Evolutionary conservation across 192 early-diverging fungal species (phyloP).

Genomic region (Oehlia diaphana): DNA sequence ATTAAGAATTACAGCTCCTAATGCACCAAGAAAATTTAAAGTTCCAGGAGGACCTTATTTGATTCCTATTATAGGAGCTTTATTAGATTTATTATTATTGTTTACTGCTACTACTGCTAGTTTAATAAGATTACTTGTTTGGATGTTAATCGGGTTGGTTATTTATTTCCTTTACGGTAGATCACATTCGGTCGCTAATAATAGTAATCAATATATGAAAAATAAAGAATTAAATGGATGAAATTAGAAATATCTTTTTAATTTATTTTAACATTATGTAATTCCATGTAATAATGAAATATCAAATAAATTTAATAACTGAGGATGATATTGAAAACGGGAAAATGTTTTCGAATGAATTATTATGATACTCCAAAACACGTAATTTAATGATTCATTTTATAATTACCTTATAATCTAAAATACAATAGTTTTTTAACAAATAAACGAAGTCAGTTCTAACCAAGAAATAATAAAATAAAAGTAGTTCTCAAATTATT

Average conservation of each 20-base stretch:
- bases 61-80: conserved; percentile 65
- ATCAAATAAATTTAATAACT: too few relatives aligned
- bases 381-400: too few relatives aligned
- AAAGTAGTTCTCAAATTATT: too few relatives aligned
- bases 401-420: too few relatives aligned
- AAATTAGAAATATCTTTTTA: background rate
- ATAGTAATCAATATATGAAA: background rate
- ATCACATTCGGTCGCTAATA: background rate
- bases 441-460: too few relatives aligned
- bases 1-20: conserved; percentile 74
- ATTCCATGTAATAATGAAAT: too few relatives aligned
- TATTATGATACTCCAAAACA: too few relatives aligned
- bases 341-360: too few relatives aligned
- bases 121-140: conserved; percentile 73
- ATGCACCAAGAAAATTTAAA: conserved; percentile 67
- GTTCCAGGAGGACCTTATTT: conserved; percentile 72
- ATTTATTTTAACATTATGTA: too few relatives aligned
- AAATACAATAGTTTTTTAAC: too few relatives aligned
- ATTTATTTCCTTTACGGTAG: conserved; percentile 69
- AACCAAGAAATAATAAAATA: too few relatives aligned
- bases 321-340: too few relatives aligned
- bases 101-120: conserved; percentile 63
- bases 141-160: conserved; percentile 76
- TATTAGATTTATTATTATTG: conserved; percentile 61
- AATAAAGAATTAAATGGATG: background rate